These are phyloP conservation scores for Phaffomyces thermotolerans DNA, from an alignment of 805 yeast genomes.

Conservation along the genomic window DNA sequence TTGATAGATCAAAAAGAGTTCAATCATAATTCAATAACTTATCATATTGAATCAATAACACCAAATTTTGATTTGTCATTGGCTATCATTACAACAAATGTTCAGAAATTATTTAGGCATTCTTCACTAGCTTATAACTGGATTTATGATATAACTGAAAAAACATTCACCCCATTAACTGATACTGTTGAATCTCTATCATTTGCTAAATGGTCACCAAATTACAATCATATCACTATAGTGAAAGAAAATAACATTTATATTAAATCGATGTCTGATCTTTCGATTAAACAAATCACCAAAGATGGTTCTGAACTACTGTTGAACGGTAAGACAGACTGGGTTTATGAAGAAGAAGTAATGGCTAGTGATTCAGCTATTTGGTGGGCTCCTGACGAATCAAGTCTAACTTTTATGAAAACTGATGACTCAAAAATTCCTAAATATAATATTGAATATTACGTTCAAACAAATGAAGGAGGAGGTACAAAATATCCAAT, in stretches of 20 bases:
- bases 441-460: slow-evolving; percentile 64
- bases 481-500: slow-evolving; percentile 52
- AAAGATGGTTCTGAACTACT: slow-evolving; percentile 58
- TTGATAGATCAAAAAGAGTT: slow-evolving; percentile 7
- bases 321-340: slow-evolving; percentile 83
- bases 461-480: slow-evolving; percentile 40
- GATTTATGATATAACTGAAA: slow-evolving; percentile 27
- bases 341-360: slow-evolving; percentile 94
- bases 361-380: slow-evolving; percentile 58
- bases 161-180: slow-evolving; percentile 22
- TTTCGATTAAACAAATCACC: slow-evolving; percentile 40
- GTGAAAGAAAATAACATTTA: slow-evolving; percentile 62
- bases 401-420: slow-evolving; percentile 50
- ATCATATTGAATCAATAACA: slow-evolving; percentile 8
- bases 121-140: slow-evolving; percentile 37
- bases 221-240: slow-evolving; percentile 55
- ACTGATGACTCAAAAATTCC: slow-evolving; percentile 71
- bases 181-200: slow-evolving; percentile 23
- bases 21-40: slow-evolving; percentile 5
- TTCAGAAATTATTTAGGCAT: slow-evolving; percentile 46
- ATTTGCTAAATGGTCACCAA: slow-evolving; percentile 68
- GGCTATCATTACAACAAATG: slow-evolving; percentile 48
- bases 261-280: slow-evolving; percentile 32
- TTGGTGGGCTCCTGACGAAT: slow-evolving; percentile 86
- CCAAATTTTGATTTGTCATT: slow-evolving; percentile 21